phyloP scores from a whole-genome alignment of 164 flowering plant species.

The Echeveria elegans region DNA sequence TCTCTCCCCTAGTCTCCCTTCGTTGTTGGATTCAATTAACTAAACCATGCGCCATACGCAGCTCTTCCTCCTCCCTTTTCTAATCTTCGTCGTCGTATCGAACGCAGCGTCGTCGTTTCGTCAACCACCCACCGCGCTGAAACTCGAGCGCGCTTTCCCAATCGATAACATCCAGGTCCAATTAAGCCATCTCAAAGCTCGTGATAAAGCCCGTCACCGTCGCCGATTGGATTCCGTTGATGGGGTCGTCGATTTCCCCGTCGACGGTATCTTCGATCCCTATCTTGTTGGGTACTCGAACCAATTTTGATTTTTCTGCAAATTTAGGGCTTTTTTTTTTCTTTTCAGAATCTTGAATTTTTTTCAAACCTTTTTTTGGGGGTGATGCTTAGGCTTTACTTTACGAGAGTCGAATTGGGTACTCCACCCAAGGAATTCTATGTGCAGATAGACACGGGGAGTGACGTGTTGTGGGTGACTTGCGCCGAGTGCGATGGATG shows the following conservation, averaged over 20 bases:
- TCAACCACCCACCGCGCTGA: not conserved
- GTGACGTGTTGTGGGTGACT: slow-evolving; percentile 87
- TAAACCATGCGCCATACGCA: not conserved
- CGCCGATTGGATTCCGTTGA: slow-evolving; percentile 24
- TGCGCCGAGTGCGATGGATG: slow-evolving; percentile 76
- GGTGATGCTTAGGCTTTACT: slow-evolving; percentile 53
- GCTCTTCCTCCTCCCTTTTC: not conserved
- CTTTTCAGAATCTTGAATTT: slow-evolving; percentile 41
- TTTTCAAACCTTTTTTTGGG: not conserved
- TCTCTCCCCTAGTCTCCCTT: not conserved
- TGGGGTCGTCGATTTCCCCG: slow-evolving; percentile 75
- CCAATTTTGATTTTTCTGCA: not conserved
- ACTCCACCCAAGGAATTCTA: slow-evolving; percentile 67
- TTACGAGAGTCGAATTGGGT: slow-evolving; percentile 51
- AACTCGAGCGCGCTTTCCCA: too few species aligned
- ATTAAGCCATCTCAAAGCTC: too few species aligned
- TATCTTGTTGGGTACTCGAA: slow-evolving; percentile 70
- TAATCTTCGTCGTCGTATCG: not conserved
- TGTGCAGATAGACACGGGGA: slow-evolving; percentile 97
- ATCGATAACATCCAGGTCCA: too few species aligned
- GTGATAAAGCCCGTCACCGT: too few species aligned
- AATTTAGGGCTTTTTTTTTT: not conserved
- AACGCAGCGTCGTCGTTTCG: not conserved
- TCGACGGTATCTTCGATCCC: slow-evolving; percentile 47
- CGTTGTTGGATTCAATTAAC: not conserved